Conservation (phyloP, 768 basidiomycete species). For the Leccinellum albellum region DNA sequence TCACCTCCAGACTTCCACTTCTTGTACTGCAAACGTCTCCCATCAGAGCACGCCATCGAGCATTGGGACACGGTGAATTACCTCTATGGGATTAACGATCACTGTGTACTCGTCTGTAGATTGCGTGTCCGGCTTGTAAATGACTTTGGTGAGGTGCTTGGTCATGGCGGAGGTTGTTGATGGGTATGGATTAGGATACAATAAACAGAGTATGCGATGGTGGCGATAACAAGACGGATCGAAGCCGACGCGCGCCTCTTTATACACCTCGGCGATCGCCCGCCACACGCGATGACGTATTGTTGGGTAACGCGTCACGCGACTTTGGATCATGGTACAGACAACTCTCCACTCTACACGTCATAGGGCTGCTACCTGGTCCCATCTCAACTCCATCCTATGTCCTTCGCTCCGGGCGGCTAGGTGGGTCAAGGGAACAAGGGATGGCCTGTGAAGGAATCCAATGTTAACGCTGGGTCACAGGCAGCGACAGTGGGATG, state of each 20-base stretch:
- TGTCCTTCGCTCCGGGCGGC: conserved; percentile 11
- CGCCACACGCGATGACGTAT: conserved; percentile 25
- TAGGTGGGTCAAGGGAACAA: conserved; percentile 46
- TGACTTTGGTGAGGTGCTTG: conserved; percentile 58
- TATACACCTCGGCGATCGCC: conserved; percentile 21
- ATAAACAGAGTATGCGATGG: not conserved
- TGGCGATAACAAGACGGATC: not conserved
- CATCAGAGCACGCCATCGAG: conserved; percentile 5
- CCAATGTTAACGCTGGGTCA: not conserved
- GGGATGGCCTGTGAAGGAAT: conserved; percentile 42
- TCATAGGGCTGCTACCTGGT: conserved; percentile 20
- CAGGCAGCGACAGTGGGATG: not conserved
- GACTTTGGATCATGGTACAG: conserved; percentile 16
- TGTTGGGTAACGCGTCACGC: conserved; percentile 23
- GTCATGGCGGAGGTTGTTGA: conserved; percentile 31
- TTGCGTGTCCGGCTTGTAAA: conserved; percentile 75
- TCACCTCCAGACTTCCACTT: conserved; percentile 81
- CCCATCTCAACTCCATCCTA: conserved; percentile 22
- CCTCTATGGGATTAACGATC: conserved; percentile 64
- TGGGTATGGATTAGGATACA: conserved; percentile 15
- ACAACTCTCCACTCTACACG: not conserved
- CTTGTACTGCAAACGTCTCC: conserved; percentile 47
- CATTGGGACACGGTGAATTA: conserved; percentile 30
- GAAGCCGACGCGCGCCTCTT: conserved; percentile 16
- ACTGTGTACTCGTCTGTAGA: conserved; percentile 70